Conservation (phyloP, 306 rosid species). For the Rosa lucieae region DNA sequence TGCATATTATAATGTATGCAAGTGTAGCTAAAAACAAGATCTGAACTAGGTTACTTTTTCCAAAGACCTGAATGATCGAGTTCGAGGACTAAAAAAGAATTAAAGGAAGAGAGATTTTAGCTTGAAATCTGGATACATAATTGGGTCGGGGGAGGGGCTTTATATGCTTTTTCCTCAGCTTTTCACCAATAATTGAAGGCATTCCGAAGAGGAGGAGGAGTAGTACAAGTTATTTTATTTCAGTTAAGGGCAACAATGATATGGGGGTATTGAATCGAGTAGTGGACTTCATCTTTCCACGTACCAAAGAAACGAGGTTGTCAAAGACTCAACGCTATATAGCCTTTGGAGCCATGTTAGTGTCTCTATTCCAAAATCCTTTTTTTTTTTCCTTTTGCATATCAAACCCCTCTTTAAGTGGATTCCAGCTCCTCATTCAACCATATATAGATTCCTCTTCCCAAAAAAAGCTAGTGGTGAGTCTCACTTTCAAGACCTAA, state of each 20-base stretch:
- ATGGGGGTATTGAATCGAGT: conserved; percentile 28
- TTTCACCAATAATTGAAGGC: conserved; percentile 44
- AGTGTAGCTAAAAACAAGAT: conserved; percentile 15
- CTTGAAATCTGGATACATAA: conserved; percentile 1
- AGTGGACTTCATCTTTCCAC: conserved; percentile 83
- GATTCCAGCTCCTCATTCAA: conserved; percentile 99
- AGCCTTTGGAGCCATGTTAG: conserved; percentile 49
- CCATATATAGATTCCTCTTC: conserved; percentile 51
- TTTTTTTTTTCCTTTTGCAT: conserved; percentile 37
- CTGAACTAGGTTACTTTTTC: conserved; percentile 18
- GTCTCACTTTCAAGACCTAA: conserved; percentile 63
- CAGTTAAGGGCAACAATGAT: conserved; percentile 46
- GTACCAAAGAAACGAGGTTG: conserved; percentile 56
- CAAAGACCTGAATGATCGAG: conserved; percentile 12
- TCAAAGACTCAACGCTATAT: conserved; percentile 27
- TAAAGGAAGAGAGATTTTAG: background rate
- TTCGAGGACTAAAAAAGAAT: background rate
- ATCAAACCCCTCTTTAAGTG: conserved; percentile 67
- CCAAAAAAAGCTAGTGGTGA: conserved; percentile 16
- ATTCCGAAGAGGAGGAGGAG: background rate
- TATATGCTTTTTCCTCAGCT: background rate
- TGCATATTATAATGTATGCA: background rate
- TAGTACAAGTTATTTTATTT: conserved; percentile 31
- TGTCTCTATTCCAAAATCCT: conserved; percentile 43
- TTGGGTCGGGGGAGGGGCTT: background rate